Evolutionary conservation across 345 rosid species (phyloP), one percentile per base, ranked within the genome.

Genomic region (Brassica rapa): DNA sequence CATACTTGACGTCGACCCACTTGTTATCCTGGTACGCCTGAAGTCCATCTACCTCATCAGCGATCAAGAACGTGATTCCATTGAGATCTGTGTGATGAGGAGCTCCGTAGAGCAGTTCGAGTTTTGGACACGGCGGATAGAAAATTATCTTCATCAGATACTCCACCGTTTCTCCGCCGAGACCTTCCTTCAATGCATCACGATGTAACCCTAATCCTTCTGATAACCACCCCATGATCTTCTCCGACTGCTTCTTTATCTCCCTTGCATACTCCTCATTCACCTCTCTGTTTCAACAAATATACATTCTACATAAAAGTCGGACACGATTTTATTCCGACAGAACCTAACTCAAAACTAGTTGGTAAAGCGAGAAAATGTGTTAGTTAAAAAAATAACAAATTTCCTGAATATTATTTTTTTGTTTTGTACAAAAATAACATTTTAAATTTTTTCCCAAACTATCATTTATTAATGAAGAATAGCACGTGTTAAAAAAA

Each of bases 51-150:
- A 6, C 56, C 6, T 91, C 87, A 53, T 92, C 87, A 7, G 96
- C 89, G 1, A 94, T 82, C 3, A 91, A 74, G 70, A 93, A 21
- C 41, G 98, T 91, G 64, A 91, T 4, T 3, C 85, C 27, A 12
- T 84, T 84, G 12, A 87, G 76, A 55, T 93, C 97, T 0, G 94
- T 87, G 77, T 91, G 98, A 0, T 86, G 72, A 5, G 64, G 81
- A 21, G 89, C 93, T 0, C 98, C 98, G 1, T 85, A 79, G 0
- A 89, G 41, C 11, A 80, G 67, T 86, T 0, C 84, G 88, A 2
- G 91, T 1, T 88, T 84, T 5, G 90, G 88, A 53, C 96, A 91
- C 0, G 96, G 94, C 2, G 97, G 94, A 67, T 90, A 93, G 37
- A 82, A 90, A 14, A 84, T 90, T 3, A 93, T 85, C 75, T 89